These are phyloP conservation scores for Chrysosporium queenslandicum DNA, from an alignment of 2,329 filamentous ascomycete species.

Conservation along the genomic window DNA sequence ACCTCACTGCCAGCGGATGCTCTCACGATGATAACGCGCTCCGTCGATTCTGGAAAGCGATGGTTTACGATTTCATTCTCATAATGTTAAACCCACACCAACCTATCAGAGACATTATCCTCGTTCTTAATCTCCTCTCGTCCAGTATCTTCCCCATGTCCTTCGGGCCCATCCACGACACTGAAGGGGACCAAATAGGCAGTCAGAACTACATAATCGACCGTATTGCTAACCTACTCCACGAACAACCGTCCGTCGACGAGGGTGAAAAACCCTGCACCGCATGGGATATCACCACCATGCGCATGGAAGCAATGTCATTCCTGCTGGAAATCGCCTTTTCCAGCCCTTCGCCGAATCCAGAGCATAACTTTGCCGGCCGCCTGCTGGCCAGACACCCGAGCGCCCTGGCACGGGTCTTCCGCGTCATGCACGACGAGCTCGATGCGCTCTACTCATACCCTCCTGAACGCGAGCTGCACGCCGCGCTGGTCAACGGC, in stretches of 20 bases:
- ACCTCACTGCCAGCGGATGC: conserved; percentile 43
- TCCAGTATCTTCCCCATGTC: conserved; percentile 45
- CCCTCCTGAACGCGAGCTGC: conserved; percentile 37
- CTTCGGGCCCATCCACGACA: conserved; percentile 44
- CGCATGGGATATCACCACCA: conserved; percentile 29
- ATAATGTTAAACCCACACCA: conserved; percentile 51
- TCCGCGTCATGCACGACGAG: conserved; percentile 65
- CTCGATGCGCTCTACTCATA: conserved; percentile 52
- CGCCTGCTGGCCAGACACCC: conserved; percentile 58
- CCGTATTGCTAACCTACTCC: conserved; percentile 48
- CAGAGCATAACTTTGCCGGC: conserved; percentile 50
- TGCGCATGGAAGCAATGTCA: conserved; percentile 38
- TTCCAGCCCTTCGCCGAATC: conserved; percentile 44
- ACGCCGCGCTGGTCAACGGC: conserved; percentile 47
- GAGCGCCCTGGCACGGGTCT: conserved; percentile 61
- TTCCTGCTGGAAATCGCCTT: conserved; percentile 37
- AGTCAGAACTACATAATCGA: conserved; percentile 44
- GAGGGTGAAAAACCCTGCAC: conserved; percentile 36
- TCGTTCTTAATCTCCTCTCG: conserved; percentile 46
- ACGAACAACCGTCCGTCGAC: conserved; percentile 42
- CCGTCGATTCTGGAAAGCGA: conserved; percentile 46
- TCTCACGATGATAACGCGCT: conserved; percentile 35
- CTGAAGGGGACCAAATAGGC: conserved; percentile 30
- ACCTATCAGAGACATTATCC: conserved; percentile 45
- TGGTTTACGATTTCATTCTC: conserved; percentile 49